A percentile compares a stretch with the other conserved stretches of the same genome.
phyloP scores from a whole-genome alignment of 164 flowering plant genomes.

The Vitis labrusca region DNA sequence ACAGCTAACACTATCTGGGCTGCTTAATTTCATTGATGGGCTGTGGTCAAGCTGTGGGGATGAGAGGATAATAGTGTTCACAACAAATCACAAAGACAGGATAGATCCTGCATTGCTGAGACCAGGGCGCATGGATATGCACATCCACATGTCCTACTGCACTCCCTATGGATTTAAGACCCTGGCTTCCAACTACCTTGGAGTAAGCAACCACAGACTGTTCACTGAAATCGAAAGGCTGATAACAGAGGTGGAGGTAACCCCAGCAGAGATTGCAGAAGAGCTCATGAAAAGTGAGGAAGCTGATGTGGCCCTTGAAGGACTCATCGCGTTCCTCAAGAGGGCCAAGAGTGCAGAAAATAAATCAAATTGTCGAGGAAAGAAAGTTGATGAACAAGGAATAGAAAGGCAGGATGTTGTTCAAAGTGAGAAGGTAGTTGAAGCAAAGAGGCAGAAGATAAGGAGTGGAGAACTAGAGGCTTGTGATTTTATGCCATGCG shows the following conservation, averaged over 20 bases:
- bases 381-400: background rate
- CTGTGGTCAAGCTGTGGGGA: slow-evolving; percentile 34
- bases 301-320: slow-evolving; percentile 10
- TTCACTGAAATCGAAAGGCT: slow-evolving; percentile 9
- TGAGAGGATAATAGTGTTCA: slow-evolving; percentile 29
- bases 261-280: slow-evolving; percentile 31
- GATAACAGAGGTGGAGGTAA: slow-evolving; percentile 16
- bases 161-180: slow-evolving; percentile 17
- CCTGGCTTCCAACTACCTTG: slow-evolving; percentile 24
- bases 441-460: background rate
- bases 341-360: background rate
- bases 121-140: slow-evolving; percentile 31
- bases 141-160: slow-evolving; percentile 29
- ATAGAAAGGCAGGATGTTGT: background rate
- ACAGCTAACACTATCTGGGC: slow-evolving; percentile 22
- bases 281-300: slow-evolving; percentile 25
- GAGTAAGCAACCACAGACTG: background rate
- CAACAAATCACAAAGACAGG: slow-evolving; percentile 27
- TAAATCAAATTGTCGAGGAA: background rate
- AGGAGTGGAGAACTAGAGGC: background rate
- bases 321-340: slow-evolving; percentile 5
- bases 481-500: too few species aligned
- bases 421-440: too few species aligned
- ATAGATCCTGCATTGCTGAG: slow-evolving; percentile 29
- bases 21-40: slow-evolving; percentile 30